Evolutionary conservation across 306 rosid genomes (phyloP), one percentile per base, ranked within the genome.

Genomic region (Rosa chinensis): DNA sequence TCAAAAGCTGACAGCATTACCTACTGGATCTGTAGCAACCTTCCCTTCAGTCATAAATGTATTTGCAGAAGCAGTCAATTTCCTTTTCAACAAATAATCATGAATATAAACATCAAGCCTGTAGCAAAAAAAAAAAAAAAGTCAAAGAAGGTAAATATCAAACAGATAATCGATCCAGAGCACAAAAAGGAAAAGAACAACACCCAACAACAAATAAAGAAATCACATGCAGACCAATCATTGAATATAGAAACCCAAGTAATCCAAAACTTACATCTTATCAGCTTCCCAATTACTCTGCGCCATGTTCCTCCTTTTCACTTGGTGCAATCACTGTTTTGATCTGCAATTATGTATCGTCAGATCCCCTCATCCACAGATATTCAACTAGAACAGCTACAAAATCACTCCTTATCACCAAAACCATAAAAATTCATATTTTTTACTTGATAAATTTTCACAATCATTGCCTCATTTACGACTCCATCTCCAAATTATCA

Each of bases 91-190:
- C 87, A 94, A 84, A 78, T 92, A 94, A 87, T 94, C 98, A 80
- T 92, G 94, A 76, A 94, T 92, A 76, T 92, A 94, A 58, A 91
- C 98, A 94, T 94, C 98, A 79, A 94, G 94, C 98, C 98, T 94
- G 68, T 70, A 10, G 50, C 70, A 78, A 77, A 35, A 72, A 20
- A n/a, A 78, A 25, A 25, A 28, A 28, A 28, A 28, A 28, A n/a
- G 48, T 35, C 32, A 63, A 17, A 72, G 25, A 40, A 9, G 39
- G 39, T n/a, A 39, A 21, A 48, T 45, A 73, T 39, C 53, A 13
- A 67, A 72, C 75, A 10, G 28, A 64, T 23, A 71, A 25, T 50
- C 44, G 53, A 43, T 59, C 40, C 21, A 76, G 18, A 56, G 45
- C 35, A 42, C 10, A 18, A 40, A 66, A 66, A 56, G 35, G 8